Base-by-base conservation (phyloP, 805 yeast genomes). In the Saturnispora gosingensis region DNA sequence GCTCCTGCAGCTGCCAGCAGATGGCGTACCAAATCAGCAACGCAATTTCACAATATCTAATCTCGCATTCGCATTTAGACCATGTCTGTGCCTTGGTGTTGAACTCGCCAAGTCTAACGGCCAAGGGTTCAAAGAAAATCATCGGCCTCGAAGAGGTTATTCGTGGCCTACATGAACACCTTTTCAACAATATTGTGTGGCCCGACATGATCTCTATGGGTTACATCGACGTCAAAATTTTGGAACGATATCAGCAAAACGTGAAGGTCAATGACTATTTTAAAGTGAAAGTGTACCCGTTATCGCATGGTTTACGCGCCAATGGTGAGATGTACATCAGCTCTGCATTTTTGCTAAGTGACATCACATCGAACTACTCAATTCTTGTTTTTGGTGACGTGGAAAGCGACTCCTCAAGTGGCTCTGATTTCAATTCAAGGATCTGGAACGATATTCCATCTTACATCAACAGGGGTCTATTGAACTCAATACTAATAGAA, bases 11-110 rank as follows among this genome's bases (percentile, higher is more conserved):
- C 48, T 22, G 35, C 27, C n/a, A 49, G 36, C n/a, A 32, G 43
- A 5, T 46, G 13, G 25, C 54, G 10, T 39, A 49, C 39, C 42
- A 32, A 3, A 39, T 81, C 5, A 64, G 72, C 30, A 65, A 67
- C 5, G 56, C 64, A 6, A 61, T 82, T 2, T 61, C 67, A 7
- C 69, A 69, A 32, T 79, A 75, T 56, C 68, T 83, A 46, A 75
- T 89, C 27, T 79, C 96, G 0, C 97, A 89, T 65, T 79, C 91
- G 0, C 97, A 89, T 66, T 62, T 89, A 48, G 97, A 89, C 64
- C 97, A 89, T 63, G 72, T 88, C 13, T 63, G 76, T 9, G 86
- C 84, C 0, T 61, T 89, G 46, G 78, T 83, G 0, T 67, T 89
- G 49, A 88, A 88, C 61, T 78, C 90, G 3, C 87, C 96, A 0